These are phyloP conservation scores for Linum lewisii DNA, from an alignment of 345 rosid species.

Conservation along the genomic window DNA sequence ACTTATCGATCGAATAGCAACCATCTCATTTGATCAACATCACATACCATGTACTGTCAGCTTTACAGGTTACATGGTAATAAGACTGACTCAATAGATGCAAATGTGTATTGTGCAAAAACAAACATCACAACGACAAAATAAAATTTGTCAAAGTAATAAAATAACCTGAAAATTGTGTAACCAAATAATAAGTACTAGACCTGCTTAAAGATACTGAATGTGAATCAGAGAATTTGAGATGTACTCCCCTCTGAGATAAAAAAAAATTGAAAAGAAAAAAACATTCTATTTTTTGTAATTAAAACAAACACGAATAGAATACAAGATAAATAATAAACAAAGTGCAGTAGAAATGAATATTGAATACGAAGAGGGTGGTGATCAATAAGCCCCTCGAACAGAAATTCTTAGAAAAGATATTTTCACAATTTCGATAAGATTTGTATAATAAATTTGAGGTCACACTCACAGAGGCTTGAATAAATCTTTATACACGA, in stretches of 20 bases:
- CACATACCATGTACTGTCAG: constrained; percentile 98
- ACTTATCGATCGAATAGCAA: constrained; percentile 77
- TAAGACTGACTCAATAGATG: constrained; percentile 70
- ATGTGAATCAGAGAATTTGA: constrained; percentile 82
- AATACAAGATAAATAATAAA: not conserved
- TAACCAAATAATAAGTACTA: not conserved
- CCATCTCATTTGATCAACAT: constrained; percentile 87
- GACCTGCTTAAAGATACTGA: constrained; percentile 83
- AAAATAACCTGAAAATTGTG: not conserved
- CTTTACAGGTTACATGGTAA: constrained; percentile 98
- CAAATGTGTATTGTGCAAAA: too few species aligned
- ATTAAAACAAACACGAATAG: constrained; percentile 7
- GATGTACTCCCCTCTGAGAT: constrained; percentile 58
- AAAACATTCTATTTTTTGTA: constrained; percentile 11
- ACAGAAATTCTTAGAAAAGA: too few species aligned
- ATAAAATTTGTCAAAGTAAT: too few species aligned
- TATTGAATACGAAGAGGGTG: too few species aligned
- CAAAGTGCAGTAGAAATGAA: not conserved
- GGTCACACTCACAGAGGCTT: too few species aligned
- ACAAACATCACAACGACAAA: too few species aligned
- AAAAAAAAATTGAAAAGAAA: constrained; percentile 12
- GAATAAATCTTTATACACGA: too few species aligned
- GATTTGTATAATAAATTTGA: too few species aligned
- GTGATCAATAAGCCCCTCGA: too few species aligned
- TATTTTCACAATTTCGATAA: too few species aligned